phyloP scores from a whole-genome alignment of 169 alveolate species.

The Amoebophrya sp. region DNA sequence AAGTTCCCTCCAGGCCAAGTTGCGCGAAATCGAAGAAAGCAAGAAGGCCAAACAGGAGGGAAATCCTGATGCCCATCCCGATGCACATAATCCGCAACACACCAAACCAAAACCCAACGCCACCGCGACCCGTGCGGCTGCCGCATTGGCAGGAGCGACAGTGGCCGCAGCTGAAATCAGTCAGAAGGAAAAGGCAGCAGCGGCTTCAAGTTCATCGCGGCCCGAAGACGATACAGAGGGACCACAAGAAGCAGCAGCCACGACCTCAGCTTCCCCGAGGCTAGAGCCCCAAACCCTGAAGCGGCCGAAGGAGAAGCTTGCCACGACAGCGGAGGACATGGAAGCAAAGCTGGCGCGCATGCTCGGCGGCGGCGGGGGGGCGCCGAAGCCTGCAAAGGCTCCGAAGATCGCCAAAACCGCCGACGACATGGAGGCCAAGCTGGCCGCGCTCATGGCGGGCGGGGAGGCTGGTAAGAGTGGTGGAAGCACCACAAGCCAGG shows the following conservation, averaged over 20 bases:
- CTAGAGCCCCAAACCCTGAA: too few relatives aligned
- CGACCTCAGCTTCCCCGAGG: too few relatives aligned
- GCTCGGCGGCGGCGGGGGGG: not conserved
- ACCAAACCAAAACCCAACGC: too few relatives aligned
- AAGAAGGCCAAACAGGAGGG: not conserved
- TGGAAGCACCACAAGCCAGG: too few relatives aligned
- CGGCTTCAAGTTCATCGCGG: too few relatives aligned
- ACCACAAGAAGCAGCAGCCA: too few relatives aligned
- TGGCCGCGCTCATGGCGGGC: not conserved
- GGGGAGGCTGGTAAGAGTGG: too few relatives aligned
- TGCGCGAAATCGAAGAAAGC: not conserved
- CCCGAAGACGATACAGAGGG: too few relatives aligned
- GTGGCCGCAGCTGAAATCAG: not conserved
- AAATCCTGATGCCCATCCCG: too few relatives aligned
- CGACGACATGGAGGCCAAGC: not conserved
- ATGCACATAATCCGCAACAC: too few relatives aligned
- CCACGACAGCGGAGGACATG: not conserved
- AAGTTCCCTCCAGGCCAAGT: not conserved
- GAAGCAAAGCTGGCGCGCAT: not conserved
- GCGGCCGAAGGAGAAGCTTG: not conserved
- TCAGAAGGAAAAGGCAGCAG: not conserved
- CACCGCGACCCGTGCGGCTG: too few relatives aligned
- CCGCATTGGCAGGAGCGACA: too few relatives aligned
- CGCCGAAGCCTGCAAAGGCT: not conserved
- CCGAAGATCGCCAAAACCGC: not conserved